Percentiles rank a stretch among this genome's conserved stretches.
Conservation (phyloP, 257 asterid genomes). For the Penstemon newberryi region DNA sequence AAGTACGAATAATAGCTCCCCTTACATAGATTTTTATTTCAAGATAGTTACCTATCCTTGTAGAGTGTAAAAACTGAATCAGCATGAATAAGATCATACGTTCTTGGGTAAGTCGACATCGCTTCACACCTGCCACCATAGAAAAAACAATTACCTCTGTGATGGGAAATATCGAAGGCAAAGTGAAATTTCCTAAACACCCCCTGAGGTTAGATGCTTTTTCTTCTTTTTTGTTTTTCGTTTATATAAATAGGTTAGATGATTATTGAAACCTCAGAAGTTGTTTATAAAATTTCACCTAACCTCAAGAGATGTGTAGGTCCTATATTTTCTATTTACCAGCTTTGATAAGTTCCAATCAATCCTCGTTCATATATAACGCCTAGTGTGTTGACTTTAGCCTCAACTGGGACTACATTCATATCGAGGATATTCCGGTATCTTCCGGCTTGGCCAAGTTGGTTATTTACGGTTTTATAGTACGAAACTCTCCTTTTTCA, state of each 20-base stretch:
- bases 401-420: slow-evolving; percentile 77
- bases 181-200: too few species aligned
- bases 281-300: too few species aligned
- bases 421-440: slow-evolving; percentile 86
- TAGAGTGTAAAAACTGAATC: slow-evolving; percentile 69
- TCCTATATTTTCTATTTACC: slow-evolving; percentile 38
- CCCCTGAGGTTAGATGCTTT: too few species aligned
- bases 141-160: neutral
- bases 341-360: slow-evolving; percentile 85
- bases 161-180: neutral
- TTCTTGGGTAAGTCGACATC: slow-evolving; percentile 93
- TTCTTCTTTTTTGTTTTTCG: too few species aligned
- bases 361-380: slow-evolving; percentile 84
- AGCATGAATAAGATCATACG: slow-evolving; percentile 90
- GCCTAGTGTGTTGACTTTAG: slow-evolving; percentile 61
- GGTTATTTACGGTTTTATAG: slow-evolving; percentile 66
- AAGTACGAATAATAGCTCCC: neutral
- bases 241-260: too few species aligned
- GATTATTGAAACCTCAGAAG: too few species aligned
- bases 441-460: slow-evolving; percentile 74
- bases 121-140: slow-evolving; percentile 73
- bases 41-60: slow-evolving; percentile 49
- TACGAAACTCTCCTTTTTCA: slow-evolving; percentile 74
- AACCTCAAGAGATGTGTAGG: neutral
- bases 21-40: neutral